Conservation (phyloP, 345 rosid species). For the Lumnitzera racemosa region DNA sequence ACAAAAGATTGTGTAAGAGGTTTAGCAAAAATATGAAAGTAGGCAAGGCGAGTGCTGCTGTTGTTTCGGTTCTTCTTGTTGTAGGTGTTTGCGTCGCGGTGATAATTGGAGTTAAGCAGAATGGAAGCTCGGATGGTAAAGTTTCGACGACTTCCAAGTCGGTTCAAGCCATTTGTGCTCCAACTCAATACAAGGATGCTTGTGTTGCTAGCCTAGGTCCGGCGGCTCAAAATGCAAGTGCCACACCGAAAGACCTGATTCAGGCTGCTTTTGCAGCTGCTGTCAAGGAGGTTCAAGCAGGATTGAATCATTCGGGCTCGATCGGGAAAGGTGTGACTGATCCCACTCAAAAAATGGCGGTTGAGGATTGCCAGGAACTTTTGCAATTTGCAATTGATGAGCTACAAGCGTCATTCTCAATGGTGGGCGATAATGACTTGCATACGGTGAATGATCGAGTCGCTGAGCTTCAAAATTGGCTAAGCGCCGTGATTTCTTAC, state of each 20-base stretch:
- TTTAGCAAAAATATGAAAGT: slow-evolving; percentile 5
- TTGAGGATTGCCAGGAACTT: slow-evolving; percentile 39
- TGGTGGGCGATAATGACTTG: slow-evolving; percentile 23
- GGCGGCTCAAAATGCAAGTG: slow-evolving; percentile 13
- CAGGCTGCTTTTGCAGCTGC: slow-evolving; percentile 29
- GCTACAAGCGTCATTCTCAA: slow-evolving; percentile 31
- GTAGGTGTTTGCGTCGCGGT: slow-evolving; percentile 24
- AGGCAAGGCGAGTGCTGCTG: slow-evolving; percentile 7
- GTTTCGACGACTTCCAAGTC: slow-evolving; percentile 20
- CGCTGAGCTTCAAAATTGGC: slow-evolving; percentile 33
- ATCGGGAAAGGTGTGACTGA: background rate
- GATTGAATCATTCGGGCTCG: slow-evolving; percentile 10
- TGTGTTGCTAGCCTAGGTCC: slow-evolving; percentile 18
- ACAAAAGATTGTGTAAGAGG: background rate
- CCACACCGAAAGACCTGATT: slow-evolving; percentile 26
- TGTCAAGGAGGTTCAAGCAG: slow-evolving; percentile 14
- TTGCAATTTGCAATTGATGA: slow-evolving; percentile 30
- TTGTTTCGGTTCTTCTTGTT: slow-evolving; percentile 23
- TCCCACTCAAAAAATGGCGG: slow-evolving; percentile 25
- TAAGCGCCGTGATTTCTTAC: slow-evolving; percentile 40
- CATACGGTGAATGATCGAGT: slow-evolving; percentile 15
- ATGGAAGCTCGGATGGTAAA: background rate
- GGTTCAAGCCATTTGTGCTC: slow-evolving; percentile 21
- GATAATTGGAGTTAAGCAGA: slow-evolving; percentile 6
- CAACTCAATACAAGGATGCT: slow-evolving; percentile 29